Base-by-base conservation (phyloP, 2,329 filamentous ascomycete genomes). In the Cryphonectria parasitica region DNA sequence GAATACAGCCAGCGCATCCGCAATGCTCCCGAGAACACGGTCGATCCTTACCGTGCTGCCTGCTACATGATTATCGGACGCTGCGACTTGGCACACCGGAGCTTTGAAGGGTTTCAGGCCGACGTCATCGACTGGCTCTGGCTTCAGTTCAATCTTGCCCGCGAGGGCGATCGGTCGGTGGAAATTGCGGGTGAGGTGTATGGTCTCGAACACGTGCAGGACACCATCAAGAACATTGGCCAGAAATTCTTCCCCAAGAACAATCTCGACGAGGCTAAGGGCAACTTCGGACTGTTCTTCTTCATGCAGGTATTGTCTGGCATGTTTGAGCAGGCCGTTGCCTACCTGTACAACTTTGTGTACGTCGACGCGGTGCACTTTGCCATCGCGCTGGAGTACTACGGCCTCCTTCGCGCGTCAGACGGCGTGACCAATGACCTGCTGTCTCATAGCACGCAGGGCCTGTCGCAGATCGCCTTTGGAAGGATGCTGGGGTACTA, bases 51-150 rank as follows among this genome's bases (percentile, higher is more conserved):
- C 83, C 91, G 94, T 68, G 95, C 97, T 90, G 95, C 95, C 64
- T 98, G 96, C 80, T 98, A 98, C 86, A 98, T 99, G 85, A 91
- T 99, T 73, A 92, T 99, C 75, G 96, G 97, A 62, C 94, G 90
- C 62, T 91, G 90, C 75, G 90, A 91, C 76, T 82, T 92, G 36
- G 84, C 83, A 77, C 90, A 90, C 79, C 87, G 90, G 73, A 89
- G 86, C 74, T 80, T 92, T 41, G 89, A 90, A 34, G 87, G 87
- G 62, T 81, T 92, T 49, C 88, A 88, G 76, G 88, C 86, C 19
- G 88, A 90, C 70, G 88, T 91, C 71, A 88, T 91, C 76, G 90
- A 92, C 80, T 92, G 89, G 88, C 87, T 91, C 77, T 92, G 90
- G 90, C 84, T 92, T 69, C 90, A 92, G 77, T 90, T 92, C 81